Conservation (phyloP, 352 stramenopile genomes). For the Globisporangium sylvaticum region DNA sequence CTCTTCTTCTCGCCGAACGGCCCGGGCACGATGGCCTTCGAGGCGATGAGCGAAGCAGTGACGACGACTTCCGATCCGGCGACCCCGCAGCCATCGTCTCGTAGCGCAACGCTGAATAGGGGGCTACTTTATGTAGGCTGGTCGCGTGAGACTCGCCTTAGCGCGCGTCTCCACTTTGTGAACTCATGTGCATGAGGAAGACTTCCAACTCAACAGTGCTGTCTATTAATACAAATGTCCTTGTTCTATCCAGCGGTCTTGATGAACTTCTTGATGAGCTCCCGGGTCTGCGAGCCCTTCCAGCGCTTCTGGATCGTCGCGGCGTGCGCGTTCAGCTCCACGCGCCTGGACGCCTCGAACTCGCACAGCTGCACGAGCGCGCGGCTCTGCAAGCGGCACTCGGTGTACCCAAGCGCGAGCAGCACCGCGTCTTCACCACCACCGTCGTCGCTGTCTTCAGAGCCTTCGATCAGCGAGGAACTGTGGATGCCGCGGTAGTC, state of each 20-base stretch:
- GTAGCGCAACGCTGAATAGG: neutral
- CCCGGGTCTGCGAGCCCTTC: conserved; percentile 48
- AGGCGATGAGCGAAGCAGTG: conserved; percentile 29
- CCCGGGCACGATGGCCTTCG: conserved; percentile 23
- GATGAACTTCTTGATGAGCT: conserved; percentile 52
- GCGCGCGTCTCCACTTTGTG: no score
- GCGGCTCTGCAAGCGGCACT: conserved; percentile 37
- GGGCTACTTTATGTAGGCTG: neutral
- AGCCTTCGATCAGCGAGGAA: conserved; percentile 24
- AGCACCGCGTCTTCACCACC: conserved; percentile 17
- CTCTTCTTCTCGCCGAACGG: conserved; percentile 15
- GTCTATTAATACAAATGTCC: neutral
- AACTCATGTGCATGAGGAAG: neutral
- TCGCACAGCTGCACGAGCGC: conserved; percentile 32
- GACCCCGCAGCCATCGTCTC: neutral
- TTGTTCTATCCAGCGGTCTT: neutral
- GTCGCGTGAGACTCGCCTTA: neutral
- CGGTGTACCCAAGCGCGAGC: conserved; percentile 33
- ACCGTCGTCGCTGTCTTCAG: neutral
- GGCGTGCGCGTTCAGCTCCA: conserved; percentile 29
- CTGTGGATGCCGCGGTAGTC: conserved; percentile 41
- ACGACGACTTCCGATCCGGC: conserved; percentile 11
- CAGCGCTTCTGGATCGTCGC: conserved; percentile 53
- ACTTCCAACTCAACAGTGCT: neutral
- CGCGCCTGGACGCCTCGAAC: conserved; percentile 34